Conservation (phyloP, 805 yeast genomes). For the Ogataea nonfermentans region DNA sequence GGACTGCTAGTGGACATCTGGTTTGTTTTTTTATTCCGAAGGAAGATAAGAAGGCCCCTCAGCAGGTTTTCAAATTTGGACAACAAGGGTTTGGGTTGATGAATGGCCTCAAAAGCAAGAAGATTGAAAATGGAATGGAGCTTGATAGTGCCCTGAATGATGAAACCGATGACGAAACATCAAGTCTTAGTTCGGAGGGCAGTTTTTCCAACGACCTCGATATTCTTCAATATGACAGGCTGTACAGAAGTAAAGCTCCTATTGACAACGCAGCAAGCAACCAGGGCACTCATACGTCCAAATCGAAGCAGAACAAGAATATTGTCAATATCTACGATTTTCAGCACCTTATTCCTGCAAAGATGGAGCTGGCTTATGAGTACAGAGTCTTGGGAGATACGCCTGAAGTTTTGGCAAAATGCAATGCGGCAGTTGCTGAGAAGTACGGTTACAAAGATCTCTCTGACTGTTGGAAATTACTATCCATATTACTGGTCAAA, state of each 20-base stretch:
- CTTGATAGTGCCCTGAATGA: slow-evolving; percentile 15
- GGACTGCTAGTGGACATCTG: slow-evolving; percentile 77
- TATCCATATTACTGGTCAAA: slow-evolving; percentile 46
- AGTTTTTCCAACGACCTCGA: slow-evolving; percentile 70
- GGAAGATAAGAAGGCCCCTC: slow-evolving; percentile 40
- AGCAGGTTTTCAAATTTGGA: slow-evolving; percentile 45
- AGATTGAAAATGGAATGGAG: slow-evolving; percentile 24
- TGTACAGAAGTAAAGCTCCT: slow-evolving; percentile 51
- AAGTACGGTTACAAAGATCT: slow-evolving; percentile 59
- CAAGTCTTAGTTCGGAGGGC: slow-evolving; percentile 44
- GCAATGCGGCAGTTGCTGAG: slow-evolving; percentile 70
- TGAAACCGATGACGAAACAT: slow-evolving; percentile 28
- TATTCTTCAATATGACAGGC: slow-evolving; percentile 55
- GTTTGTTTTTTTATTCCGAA: slow-evolving; percentile 79
- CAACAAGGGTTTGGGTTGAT: slow-evolving; percentile 51
- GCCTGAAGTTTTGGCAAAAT: slow-evolving; percentile 61
- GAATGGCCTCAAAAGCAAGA: slow-evolving; percentile 30
- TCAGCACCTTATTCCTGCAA: slow-evolving; percentile 69
- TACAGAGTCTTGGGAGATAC: slow-evolving; percentile 62
- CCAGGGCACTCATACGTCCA: slow-evolving; percentile 28
- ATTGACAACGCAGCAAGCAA: slow-evolving; percentile 40
- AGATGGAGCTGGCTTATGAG: slow-evolving; percentile 64
- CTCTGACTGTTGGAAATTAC: slow-evolving; percentile 71
- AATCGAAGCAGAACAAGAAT: slow-evolving; percentile 39
- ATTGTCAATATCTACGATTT: slow-evolving; percentile 66